phyloP scores from a whole-genome alignment of 1,284 basidiomycete genomes.

The Heterobasidion occidentale region DNA sequence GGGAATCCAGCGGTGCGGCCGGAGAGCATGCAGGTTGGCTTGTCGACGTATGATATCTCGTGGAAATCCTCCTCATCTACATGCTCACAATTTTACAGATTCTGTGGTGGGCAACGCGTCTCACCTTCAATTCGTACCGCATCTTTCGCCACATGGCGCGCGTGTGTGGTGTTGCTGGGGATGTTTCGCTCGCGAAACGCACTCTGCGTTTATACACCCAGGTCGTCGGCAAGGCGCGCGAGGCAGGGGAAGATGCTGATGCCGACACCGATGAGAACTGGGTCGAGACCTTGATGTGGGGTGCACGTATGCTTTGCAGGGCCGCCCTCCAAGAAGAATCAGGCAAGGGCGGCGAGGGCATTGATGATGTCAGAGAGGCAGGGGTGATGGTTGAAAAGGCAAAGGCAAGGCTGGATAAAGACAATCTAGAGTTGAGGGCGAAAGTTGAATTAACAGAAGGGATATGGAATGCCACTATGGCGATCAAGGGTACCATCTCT shows the following conservation, averaged over 20 bases:
- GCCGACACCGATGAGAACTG: constrained; percentile 57
- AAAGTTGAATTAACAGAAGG: constrained; percentile 61
- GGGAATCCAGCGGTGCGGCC: constrained; percentile 63
- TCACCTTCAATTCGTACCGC: constrained; percentile 86
- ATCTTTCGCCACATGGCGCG: constrained; percentile 79
- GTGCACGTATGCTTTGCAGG: constrained; percentile 67
- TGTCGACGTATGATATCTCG: constrained; percentile 46
- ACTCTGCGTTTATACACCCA: constrained; percentile 80
- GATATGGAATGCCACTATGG: constrained; percentile 52
- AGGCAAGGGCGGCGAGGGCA: constrained; percentile 27
- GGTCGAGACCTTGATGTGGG: constrained; percentile 67
- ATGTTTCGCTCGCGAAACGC: constrained; percentile 62
- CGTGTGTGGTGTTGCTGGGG: constrained; percentile 58
- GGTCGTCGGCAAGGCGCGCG: constrained; percentile 71
- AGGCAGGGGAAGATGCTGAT: constrained; percentile 40
- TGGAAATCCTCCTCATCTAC: constrained; percentile 2
- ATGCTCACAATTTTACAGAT: constrained; percentile 36
- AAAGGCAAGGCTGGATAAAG: constrained; percentile 32
- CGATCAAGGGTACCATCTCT: constrained; percentile 44
- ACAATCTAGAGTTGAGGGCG: constrained; percentile 42
- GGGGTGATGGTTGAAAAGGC: constrained; percentile 49
- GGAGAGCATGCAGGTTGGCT: constrained; percentile 63
- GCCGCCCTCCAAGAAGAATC: constrained; percentile 28
- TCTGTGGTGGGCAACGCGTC: constrained; percentile 85
- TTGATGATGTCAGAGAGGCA: constrained; percentile 49